phyloP scores from a whole-genome alignment of 305 asterid species.

The Rubia balearica region DNA sequence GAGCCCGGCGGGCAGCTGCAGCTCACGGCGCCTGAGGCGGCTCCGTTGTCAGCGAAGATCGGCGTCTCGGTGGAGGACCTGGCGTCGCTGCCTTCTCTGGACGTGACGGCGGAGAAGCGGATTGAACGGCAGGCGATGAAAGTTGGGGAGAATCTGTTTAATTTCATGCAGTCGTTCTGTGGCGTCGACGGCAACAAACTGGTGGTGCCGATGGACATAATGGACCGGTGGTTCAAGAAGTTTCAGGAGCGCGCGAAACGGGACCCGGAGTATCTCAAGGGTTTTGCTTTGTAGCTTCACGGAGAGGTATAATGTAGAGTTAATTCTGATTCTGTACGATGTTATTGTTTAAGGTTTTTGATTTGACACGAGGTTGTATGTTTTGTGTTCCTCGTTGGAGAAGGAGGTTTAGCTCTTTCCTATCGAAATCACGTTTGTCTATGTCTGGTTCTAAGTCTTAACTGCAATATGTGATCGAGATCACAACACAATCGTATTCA shows the following conservation, averaged over 20 bases:
- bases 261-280: constrained; percentile 80
- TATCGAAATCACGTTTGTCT: background rate
- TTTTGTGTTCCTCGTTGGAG: constrained; percentile 5
- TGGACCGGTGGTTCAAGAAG: constrained; percentile 95
- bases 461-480: background rate
- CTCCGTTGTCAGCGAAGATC: constrained; percentile 68
- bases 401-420: constrained; percentile 5
- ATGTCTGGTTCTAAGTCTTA: background rate
- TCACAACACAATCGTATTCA: background rate
- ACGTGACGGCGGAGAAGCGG: constrained; percentile 69
- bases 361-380: background rate
- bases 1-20: constrained; percentile 62
- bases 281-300: constrained; percentile 55
- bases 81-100: constrained; percentile 63
- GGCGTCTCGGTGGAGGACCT: constrained; percentile 84
- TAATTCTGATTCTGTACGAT: background rate
- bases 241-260: constrained; percentile 87
- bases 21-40: constrained; percentile 49
- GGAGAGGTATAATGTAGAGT: constrained; percentile 13
- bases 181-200: constrained; percentile 85
- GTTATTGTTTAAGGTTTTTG: constrained; percentile 1
- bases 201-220: constrained; percentile 83
- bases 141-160: constrained; percentile 87
- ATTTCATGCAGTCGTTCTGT: constrained; percentile 93
- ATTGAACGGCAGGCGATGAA: constrained; percentile 82